Percentiles rank a stretch among this genome's conserved stretches.
These are phyloP conservation scores for Triticum dicoccoides DNA, from an alignment of 176 grass and related monocot species.

Conservation along the genomic window DNA sequence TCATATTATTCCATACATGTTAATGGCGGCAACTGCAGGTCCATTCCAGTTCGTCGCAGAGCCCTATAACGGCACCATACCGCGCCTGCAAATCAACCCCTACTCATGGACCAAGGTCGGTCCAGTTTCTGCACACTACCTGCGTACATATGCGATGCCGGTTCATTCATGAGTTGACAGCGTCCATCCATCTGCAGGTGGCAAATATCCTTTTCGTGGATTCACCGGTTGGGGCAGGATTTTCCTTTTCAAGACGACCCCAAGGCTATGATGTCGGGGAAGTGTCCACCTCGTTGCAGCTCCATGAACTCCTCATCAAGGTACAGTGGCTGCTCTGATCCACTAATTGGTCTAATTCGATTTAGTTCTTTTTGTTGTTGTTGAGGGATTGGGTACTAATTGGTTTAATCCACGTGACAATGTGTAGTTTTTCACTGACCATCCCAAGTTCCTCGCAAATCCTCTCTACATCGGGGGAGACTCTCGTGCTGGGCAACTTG, in stretches of 20 bases:
- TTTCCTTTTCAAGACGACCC: conserved; percentile 46
- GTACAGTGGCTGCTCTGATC: background rate
- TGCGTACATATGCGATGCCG: background rate
- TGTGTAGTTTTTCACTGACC: conserved; percentile 50
- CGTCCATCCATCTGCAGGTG: conserved; percentile 12
- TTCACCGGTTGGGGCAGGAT: conserved; percentile 64
- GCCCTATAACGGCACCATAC: conserved; percentile 42
- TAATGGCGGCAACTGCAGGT: background rate
- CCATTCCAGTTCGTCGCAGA: conserved; percentile 40
- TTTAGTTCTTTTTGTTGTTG: background rate
- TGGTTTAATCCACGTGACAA: background rate
- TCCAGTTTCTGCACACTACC: no score
- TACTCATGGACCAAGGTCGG: conserved; percentile 60
- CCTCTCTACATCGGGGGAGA: conserved; percentile 61
- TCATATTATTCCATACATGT: background rate
- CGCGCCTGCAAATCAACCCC: conserved; percentile 40
- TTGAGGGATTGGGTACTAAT: background rate
- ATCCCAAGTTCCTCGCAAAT: conserved; percentile 30
- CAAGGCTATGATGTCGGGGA: conserved; percentile 65
- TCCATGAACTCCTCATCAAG: conserved; percentile 45
- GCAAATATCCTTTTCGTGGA: conserved; percentile 65
- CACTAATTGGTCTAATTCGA: background rate
- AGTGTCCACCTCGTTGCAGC: conserved; percentile 19
- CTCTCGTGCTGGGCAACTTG: conserved; percentile 46
- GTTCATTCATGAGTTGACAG: background rate